Base-by-base conservation (phyloP, 768 basidiomycete genomes). In the Macrocybe gigantea region DNA sequence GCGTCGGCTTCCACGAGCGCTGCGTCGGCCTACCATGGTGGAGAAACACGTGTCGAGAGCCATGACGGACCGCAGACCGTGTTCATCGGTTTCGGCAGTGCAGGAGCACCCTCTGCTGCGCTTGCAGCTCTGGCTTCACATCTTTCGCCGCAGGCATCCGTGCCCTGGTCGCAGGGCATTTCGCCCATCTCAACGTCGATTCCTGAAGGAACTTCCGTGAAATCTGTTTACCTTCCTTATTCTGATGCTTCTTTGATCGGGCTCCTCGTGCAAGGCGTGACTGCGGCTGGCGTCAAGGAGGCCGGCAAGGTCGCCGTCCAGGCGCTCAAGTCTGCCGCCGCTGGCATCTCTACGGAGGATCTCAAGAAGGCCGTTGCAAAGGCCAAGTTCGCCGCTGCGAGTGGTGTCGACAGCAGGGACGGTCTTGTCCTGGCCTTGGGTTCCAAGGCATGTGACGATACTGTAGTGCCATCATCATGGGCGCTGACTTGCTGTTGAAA, bases 201-300 rank as follows among this genome's bases (percentile, higher is more conserved):
- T 14, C 82, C 83, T n/a, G 59, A 62, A 48, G 77, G 78, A 38
- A 72, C 85, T 1, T 77, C 77, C 22, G 87, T 87, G 47, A 76
- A 85, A 62, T 66, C 85, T 8, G 81, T 96, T 45, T 79, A 89
- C 60, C 73, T 93, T 9, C 84, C 88, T 10, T 98, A 98, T 71
- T 90, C 93, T 11, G 95, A 98, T 61, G 94, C 93, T 3, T 74
- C 86, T 6, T 75, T 99, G 44, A 82, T 95, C 50, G 93, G 93
- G 49, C 67, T 96, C 48, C 66, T 91, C 45, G 71, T 97, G 33
- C 82, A 88, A 61, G 91, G 82, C 5, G 63, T 72, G 34, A 85
- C 83, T 15, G 62, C 75, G 1, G 72, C 74, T 38, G 78, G 72
- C 45, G 83, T 91, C 40, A 81, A 75, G 55, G 77, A 82, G 48